Base-by-base conservation (phyloP, 1,284 basidiomycete genomes). In the Marasmius oreades region DNA sequence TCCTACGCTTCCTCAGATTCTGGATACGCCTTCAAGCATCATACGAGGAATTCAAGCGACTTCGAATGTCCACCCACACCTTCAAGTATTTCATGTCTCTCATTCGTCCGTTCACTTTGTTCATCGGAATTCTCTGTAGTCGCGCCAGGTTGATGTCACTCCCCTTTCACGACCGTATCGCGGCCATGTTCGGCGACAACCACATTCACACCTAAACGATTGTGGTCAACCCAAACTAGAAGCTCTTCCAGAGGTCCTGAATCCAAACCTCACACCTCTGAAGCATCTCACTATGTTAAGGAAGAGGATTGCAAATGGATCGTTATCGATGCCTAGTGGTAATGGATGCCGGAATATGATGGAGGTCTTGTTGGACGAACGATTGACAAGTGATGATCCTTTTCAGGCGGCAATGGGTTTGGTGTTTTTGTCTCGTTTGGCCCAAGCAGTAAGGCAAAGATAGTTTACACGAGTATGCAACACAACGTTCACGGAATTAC, bases 341-440 rank as follows among this genome's bases (percentile, higher is more conserved):
- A 63, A 61, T 18, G 39, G 39, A 16, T 20, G 39, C n/a, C 39
- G n/a, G n/a, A 16, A 11, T 16, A 55, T 73, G 20, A 61, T 69
- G 47, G 63, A 63, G 23, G 59, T 61, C 33, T 59, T 73, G 55
- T 57, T 71, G 12, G 69, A 74, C 56, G 69, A 72, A 36, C 62
- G 60, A n/a, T 59, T 77, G 45, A 66, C 63, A 2, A 52, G 56
- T 28, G 63, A 65, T 16, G 73, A 74, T 53, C 72, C 75, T 22
- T 77, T 78, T 57, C 70, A 73, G 55, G 75, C 73, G 24, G 71
- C 77, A 6, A 77, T 78, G 75, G 75, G 74, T 23, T 64, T 77
- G 28, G 69, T 74, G 3, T 69, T 74, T 52, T 62, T 74, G 50
- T 70, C 72, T 12, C 65, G 68, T 28, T 23, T 50, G 14, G 12